Evolutionary conservation across 257 asterid species (phyloP).

Genomic region (Agastache rugosa): DNA sequence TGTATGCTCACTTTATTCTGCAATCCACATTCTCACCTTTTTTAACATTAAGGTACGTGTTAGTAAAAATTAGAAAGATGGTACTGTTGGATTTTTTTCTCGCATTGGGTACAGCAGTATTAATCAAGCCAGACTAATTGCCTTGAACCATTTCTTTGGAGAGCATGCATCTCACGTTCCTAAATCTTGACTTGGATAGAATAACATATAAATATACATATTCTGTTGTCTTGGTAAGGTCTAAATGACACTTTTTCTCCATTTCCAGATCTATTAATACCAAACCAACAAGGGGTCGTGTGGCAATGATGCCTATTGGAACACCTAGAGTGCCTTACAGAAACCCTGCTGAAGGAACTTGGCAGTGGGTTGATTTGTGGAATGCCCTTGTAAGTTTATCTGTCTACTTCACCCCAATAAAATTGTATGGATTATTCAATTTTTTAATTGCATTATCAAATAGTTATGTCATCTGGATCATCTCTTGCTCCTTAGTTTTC

Average conservation of each 20-base stretch:
- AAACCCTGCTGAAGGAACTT: conserved; percentile 70
- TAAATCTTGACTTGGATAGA: conserved; percentile 7
- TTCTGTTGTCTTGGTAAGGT: not conserved
- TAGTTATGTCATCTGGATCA: not conserved
- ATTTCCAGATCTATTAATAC: conserved; percentile 44
- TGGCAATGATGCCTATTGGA: conserved; percentile 95
- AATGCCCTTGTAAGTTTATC: conserved; percentile 89
- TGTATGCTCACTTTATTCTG: not conserved
- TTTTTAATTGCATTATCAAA: conserved; percentile 8
- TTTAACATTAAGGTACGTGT: not conserved
- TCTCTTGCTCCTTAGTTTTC: not conserved
- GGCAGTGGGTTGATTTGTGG: conserved; percentile 98
- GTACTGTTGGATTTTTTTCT: not conserved
- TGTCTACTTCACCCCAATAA: conserved; percentile 25
- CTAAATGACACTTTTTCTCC: conserved; percentile 29
- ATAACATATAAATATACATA: not conserved
- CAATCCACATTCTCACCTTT: not conserved
- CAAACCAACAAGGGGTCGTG: conserved; percentile 62
- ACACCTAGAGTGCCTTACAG: conserved; percentile 89
- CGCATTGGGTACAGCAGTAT: not conserved
- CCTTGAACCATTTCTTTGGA: conserved; percentile 14
- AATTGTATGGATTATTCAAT: not conserved
- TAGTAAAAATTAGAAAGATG: not conserved
- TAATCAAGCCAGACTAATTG: not conserved
- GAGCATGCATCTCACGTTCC: not conserved